Conservation (phyloP, 169 alveolate species). For the Besnoitia besnoiti region DNA sequence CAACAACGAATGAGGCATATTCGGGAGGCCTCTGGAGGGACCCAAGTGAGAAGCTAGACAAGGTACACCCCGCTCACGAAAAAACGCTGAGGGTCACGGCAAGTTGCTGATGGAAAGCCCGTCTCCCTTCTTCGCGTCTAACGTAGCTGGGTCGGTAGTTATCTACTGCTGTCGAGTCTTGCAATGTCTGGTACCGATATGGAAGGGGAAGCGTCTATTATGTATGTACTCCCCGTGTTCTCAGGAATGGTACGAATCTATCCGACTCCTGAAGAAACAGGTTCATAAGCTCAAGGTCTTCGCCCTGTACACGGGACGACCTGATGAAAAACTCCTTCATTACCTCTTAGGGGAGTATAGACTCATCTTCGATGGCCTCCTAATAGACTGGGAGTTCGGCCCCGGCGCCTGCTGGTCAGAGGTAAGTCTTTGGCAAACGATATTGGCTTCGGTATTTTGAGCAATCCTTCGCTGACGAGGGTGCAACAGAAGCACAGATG, state of each 20-base stretch:
- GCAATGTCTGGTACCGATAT: too few relatives aligned
- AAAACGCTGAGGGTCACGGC: neutral
- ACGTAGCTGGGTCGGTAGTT: too few relatives aligned
- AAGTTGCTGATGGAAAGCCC: too few relatives aligned
- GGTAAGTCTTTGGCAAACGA: neutral
- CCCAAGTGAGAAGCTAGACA: constrained; percentile 25
- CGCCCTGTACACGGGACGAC: constrained; percentile 22
- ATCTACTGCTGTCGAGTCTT: too few relatives aligned
- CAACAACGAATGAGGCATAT: constrained; percentile 22
- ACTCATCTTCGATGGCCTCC: constrained; percentile 21
- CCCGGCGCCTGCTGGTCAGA: constrained; percentile 34
- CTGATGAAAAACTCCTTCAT: constrained; percentile 21
- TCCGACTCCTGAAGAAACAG: constrained; percentile 32
- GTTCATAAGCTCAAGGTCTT: constrained; percentile 23
- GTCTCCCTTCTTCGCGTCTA: too few relatives aligned
- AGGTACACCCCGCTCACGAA: neutral
- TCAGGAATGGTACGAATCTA: constrained; percentile 40
- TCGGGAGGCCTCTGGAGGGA: constrained; percentile 17
- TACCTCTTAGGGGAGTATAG: constrained; percentile 33
- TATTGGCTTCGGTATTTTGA: too few relatives aligned
- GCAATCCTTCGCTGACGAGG: too few relatives aligned
- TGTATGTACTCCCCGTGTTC: neutral
- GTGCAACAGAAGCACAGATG: too few relatives aligned
- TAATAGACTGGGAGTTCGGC: constrained; percentile 33
- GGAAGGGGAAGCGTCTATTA: neutral